Evolutionary conservation across 306 rosid genomes (phyloP).

Genomic region (Castanospermum australe): DNA sequence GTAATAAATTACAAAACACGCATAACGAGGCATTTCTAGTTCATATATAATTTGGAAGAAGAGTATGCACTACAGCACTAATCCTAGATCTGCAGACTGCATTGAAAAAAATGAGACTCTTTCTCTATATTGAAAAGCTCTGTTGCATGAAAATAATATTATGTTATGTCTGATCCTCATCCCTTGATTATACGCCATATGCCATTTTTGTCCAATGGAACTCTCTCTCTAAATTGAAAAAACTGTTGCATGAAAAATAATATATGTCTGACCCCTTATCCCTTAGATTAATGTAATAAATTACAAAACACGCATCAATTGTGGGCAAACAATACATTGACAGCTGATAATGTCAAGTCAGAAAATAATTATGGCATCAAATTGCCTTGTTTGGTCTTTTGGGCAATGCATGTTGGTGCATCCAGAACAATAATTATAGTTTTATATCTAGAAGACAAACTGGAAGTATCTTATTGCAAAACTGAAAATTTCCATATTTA

Average conservation of each 20-base stretch:
- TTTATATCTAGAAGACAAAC: background rate
- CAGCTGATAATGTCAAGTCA: background rate
- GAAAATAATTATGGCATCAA: background rate
- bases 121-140: background rate
- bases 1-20: too few species aligned
- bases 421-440: background rate
- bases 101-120: background rate
- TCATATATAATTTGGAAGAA: constrained; percentile 9
- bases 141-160: background rate
- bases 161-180: background rate
- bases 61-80: background rate
- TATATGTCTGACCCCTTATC: background rate
- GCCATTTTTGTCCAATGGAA: background rate
- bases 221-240: constrained; percentile 9
- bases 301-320: background rate
- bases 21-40: constrained; percentile 6
- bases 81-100: background rate
- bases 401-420: constrained; percentile 3
- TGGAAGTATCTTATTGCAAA: background rate
- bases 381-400: constrained; percentile 17
- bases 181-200: background rate
- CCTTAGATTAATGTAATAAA: background rate
- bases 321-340: background rate
- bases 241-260: constrained; percentile 13
- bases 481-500: constrained; percentile 8